Evolutionary conservation across 1,284 basidiomycete genomes (phyloP), one percentile per base, ranked within the genome.

Genomic region (Hymenochaete sp.): DNA sequence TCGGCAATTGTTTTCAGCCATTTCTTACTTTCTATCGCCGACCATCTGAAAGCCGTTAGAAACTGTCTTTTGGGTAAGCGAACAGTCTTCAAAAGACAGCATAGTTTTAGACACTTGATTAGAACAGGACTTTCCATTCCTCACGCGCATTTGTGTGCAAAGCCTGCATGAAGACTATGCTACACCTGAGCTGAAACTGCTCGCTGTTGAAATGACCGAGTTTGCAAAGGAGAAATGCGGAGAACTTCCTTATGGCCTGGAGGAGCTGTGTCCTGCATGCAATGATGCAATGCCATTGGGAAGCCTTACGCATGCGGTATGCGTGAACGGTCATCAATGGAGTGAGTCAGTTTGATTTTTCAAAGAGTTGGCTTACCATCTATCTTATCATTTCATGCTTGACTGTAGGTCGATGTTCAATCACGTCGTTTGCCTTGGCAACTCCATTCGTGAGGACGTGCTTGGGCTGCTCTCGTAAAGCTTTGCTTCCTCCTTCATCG

Each of bases 201-300:
- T 19, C 16, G 49, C 45, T 2, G 21, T 47, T 21, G 37, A 27
- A 19, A 29, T 51, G 9, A 45, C 38, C 25, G 44, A 42, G 3
- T 19, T 21, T 4, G 19, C 38, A 3, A 50, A 38, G 39, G 21
- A 24, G 18, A 50, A 46, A 21, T 50, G 45, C 14, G 16, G n/a
- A 2, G 8, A 37, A 13, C 37, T 29, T n/a, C 13, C 44, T 3
- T 44, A 38, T 14, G 25, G 44, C 21, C 59, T 76, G 28, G 66
- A 71, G 44, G 82, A 86, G 61, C 55, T 58, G 4, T 87, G 83
- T 53, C 83, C 83, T 2, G 84, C 83, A 13, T 87, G 83, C 61
- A 60, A 67, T 33, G 67, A 68, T 2, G 64, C 67, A 38, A 67
- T 86, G 22, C 73, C 73, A 1, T 58, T 84, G 42, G 59, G 72